Conservation (phyloP, 257 asterid species). For the Osmanthus fragrans region DNA sequence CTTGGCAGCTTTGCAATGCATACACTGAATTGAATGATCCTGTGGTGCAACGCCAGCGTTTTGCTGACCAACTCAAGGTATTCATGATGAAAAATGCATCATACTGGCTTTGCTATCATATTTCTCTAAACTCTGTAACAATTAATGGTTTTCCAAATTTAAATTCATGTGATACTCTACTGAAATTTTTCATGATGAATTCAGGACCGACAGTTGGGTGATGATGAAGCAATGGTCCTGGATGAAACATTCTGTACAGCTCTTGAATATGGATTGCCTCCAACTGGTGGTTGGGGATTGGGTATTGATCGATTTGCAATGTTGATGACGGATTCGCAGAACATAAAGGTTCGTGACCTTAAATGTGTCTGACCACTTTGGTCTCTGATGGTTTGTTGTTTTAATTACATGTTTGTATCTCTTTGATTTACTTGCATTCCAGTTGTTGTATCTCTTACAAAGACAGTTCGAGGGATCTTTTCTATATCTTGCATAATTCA, state of each 20-base stretch:
- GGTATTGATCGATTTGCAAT: conserved; percentile 88
- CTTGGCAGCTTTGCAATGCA: conserved; percentile 78
- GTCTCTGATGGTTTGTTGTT: not conserved
- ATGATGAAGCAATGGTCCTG: conserved; percentile 96
- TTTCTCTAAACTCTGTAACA: not conserved
- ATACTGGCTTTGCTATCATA: not conserved
- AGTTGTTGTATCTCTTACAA: not conserved
- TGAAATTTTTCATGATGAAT: conserved; percentile 14
- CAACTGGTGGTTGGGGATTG: conserved; percentile 97
- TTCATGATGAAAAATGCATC: not conserved
- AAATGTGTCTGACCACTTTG: not conserved
- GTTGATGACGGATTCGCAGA: conserved; percentile 91
- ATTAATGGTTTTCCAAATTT: not conserved
- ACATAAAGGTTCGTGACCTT: conserved; percentile 62
- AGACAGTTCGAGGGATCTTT: not conserved
- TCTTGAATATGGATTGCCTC: conserved; percentile 94
- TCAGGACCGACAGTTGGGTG: conserved; percentile 94
- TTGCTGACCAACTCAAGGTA: conserved; percentile 95
- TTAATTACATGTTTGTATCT: not conserved
- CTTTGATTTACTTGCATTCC: not conserved
- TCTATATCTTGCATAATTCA: not conserved
- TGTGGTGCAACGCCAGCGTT: conserved; percentile 90
- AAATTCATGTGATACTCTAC: not conserved
- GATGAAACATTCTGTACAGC: conserved; percentile 86
- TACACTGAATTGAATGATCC: conserved; percentile 97